Conservation (phyloP, 768 basidiomycete species). For the Suillus plorans region DNA sequence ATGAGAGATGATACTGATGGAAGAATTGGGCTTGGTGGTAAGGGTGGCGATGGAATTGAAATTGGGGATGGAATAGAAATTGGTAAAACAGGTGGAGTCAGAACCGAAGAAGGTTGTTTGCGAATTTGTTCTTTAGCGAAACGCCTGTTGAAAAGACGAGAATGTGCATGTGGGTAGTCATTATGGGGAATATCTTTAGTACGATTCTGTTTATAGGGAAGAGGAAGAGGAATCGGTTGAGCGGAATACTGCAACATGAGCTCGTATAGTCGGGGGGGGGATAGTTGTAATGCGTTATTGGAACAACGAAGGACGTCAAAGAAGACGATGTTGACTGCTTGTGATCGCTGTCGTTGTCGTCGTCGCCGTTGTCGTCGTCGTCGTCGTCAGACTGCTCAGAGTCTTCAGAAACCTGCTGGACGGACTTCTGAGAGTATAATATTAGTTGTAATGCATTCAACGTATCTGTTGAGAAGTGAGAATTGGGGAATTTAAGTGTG, state of each 20-base stretch:
- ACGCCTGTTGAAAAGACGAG: slow-evolving; percentile 35
- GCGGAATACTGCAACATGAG: slow-evolving; percentile 62
- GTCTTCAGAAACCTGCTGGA: slow-evolving; percentile 36
- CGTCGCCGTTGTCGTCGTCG: not conserved
- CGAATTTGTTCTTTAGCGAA: slow-evolving; percentile 33
- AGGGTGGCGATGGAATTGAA: slow-evolving; percentile 31
- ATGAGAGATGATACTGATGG: slow-evolving; percentile 30
- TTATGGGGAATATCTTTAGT: slow-evolving; percentile 33
- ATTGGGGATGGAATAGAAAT: slow-evolving; percentile 28
- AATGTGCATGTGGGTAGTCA: slow-evolving; percentile 21
- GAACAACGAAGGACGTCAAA: slow-evolving; percentile 41
- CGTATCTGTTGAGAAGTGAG: not conserved
- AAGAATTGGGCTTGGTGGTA: slow-evolving; percentile 31
- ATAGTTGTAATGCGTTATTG: slow-evolving; percentile 28
- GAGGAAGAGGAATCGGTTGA: slow-evolving; percentile 33
- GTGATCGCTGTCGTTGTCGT: not conserved
- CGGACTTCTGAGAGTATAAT: slow-evolving; percentile 47
- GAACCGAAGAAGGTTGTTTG: slow-evolving; percentile 5
- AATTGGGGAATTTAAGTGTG: too few relatives aligned
- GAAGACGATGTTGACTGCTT: slow-evolving; percentile 30
- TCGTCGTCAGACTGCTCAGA: slow-evolving; percentile 5
- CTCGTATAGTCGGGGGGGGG: slow-evolving; percentile 27
- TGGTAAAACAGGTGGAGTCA: slow-evolving; percentile 9
- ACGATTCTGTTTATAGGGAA: slow-evolving; percentile 28
- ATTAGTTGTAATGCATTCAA: slow-evolving; percentile 44